Evolutionary conservation across 225 moss, liverwort and hornwort genomes (phyloP), one percentile per base, ranked within the genome.

Genomic region (Takakia lepidozioides): DNA sequence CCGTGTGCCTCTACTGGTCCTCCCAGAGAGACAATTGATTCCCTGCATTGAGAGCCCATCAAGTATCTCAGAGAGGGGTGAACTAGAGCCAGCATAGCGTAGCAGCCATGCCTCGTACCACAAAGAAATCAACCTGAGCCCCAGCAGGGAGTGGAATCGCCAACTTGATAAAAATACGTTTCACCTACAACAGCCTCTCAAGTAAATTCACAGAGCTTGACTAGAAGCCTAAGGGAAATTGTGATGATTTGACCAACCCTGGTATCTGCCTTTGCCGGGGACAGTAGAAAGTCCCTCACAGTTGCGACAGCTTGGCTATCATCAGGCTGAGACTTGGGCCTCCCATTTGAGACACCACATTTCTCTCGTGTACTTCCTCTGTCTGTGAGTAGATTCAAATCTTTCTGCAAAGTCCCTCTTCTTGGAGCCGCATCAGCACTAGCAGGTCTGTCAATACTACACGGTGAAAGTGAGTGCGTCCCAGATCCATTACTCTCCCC

Each of bases 1-100:
- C 48, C 77, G 59, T 38, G 80, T 80, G 46, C 83, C 64, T 62
- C 72, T 59, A 61, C 72, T 86, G 6, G 74, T 60, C 61, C 49
- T 80, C 41, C 74, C 36, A 2, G 68, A 78, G 41, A 49, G 72
- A 52, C 62, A 74, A 46, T 65, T 54, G 47, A 51, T 38, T 35
- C 59, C 69, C 83, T 90, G 29, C 49, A 50, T 48, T 50, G 8
- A 35, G n/a, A n/a, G n/a, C n/a, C n/a, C n/a, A n/a, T n/a, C n/a
- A n/a, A n/a, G n/a, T n/a, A n/a, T n/a, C n/a, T n/a, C n/a, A n/a
- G n/a, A n/a, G n/a, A n/a, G n/a, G n/a, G n/a, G n/a, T n/a, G n/a
- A n/a, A n/a, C n/a, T n/a, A n/a, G n/a, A n/a, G n/a, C n/a, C n/a
- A n/a, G n/a, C n/a, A n/a, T n/a, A n/a, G n/a, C n/a, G n/a, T n/a